These are phyloP conservation scores for Sporothrix brasiliensis DNA, from an alignment of 2,329 filamentous ascomycete genomes.

Conservation along the genomic window DNA sequence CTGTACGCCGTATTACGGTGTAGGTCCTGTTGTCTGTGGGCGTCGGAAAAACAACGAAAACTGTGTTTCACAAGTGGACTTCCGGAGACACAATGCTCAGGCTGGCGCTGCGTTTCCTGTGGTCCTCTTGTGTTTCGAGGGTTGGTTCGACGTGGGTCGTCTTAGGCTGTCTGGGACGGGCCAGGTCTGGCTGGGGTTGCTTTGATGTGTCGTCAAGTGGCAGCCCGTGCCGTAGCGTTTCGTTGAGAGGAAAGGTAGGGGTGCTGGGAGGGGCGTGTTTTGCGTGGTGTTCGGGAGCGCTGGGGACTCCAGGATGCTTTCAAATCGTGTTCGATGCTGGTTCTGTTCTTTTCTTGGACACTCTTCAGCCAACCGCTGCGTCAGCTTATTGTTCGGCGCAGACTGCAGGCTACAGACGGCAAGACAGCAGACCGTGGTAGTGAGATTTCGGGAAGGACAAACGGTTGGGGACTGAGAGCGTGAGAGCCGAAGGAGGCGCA, in stretches of 20 bases:
- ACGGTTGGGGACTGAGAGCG: neutral
- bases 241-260: conserved; percentile 9
- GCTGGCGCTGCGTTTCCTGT: conserved; percentile 17
- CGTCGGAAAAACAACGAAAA: conserved; percentile 23
- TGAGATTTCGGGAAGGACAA: conserved; percentile 17
- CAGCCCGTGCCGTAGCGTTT: conserved; percentile 22
- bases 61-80: conserved; percentile 30
- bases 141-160: conserved; percentile 22
- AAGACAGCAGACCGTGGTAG: neutral
- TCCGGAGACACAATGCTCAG: conserved; percentile 24
- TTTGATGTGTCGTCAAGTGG: conserved; percentile 22
- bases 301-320: neutral
- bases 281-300: neutral
- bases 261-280: conserved; percentile 1
- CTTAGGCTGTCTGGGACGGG: conserved; percentile 10
- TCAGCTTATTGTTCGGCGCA: conserved; percentile 24
- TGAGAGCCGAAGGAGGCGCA: conserved; percentile 23
- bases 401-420: conserved; percentile 3
- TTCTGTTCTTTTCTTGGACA: neutral
- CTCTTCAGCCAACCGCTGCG: conserved; percentile 11
- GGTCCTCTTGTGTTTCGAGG: conserved; percentile 15
- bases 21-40: conserved; percentile 1
- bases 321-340: conserved; percentile 8
- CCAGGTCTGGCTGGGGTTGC: conserved; percentile 6
- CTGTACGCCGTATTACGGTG: neutral